Conservation (phyloP, 805 yeast genomes). For the Kodamaea restingae region DNA sequence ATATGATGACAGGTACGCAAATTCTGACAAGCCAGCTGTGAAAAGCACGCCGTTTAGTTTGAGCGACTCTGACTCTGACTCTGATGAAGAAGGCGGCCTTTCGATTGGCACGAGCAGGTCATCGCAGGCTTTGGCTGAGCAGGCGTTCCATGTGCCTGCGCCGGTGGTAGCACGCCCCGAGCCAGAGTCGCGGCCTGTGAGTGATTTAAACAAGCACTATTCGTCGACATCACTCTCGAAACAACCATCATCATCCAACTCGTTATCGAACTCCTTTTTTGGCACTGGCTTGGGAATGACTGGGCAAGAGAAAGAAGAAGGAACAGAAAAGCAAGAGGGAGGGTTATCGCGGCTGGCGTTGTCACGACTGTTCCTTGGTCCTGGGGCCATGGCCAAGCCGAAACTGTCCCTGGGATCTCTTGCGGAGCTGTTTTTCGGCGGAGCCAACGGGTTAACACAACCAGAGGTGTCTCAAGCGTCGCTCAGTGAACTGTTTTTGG, state of each 20-base stretch:
- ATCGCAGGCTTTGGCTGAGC: slow-evolving; percentile 42
- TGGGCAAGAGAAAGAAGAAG: background rate
- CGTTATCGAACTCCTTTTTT: slow-evolving; percentile 36
- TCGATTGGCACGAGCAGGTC: slow-evolving; percentile 37
- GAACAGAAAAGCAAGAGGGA: too few species aligned
- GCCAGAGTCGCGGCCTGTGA: slow-evolving; percentile 25
- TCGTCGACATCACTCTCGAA: slow-evolving; percentile 36
- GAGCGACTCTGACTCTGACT: slow-evolving; percentile 20
- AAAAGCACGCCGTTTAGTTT: slow-evolving; percentile 9
- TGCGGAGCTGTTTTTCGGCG: slow-evolving; percentile 37
- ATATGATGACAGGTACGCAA: slow-evolving; percentile 3
- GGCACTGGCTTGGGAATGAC: slow-evolving; percentile 17
- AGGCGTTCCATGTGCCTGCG: slow-evolving; percentile 27
- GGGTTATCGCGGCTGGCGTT: slow-evolving; percentile 7
- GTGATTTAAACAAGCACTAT: slow-evolving; percentile 31
- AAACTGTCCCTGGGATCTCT: slow-evolving; percentile 8
- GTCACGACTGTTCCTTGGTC: slow-evolving; percentile 9
- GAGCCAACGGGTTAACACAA: slow-evolving; percentile 12
- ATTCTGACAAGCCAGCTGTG: background rate
- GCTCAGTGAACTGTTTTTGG: slow-evolving; percentile 18
- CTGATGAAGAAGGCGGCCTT: slow-evolving; percentile 32
- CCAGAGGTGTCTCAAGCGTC: slow-evolving; percentile 13
- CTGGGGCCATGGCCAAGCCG: slow-evolving; percentile 6
- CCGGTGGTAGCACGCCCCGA: slow-evolving; percentile 18
- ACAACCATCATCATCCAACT: slow-evolving; percentile 39